Conservation (phyloP, 441 rosid genomes). For the Populus trichocarpa region DNA sequence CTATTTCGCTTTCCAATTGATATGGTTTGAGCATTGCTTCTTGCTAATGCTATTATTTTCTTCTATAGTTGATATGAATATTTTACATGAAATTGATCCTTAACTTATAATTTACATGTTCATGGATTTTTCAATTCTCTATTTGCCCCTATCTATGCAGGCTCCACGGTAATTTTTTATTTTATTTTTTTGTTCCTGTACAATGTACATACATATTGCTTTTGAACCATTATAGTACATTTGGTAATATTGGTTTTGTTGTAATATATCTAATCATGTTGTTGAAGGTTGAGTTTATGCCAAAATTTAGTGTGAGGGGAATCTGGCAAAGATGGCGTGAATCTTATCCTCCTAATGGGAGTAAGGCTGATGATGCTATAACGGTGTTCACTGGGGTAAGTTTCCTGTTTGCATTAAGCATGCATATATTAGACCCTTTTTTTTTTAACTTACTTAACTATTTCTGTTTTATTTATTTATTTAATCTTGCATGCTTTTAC, state of each 20-base stretch:
- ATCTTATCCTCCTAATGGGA: slow-evolving; percentile 62
- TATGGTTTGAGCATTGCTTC: slow-evolving; percentile 5
- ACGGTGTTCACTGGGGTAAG: slow-evolving; percentile 97
- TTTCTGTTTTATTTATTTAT: not conserved
- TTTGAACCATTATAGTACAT: slow-evolving; percentile 10
- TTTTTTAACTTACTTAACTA: not conserved
- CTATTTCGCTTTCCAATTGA: slow-evolving; percentile 1
- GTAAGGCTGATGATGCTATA: slow-evolving; percentile 49
- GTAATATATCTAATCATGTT: slow-evolving; percentile 20
- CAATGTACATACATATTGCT: not conserved
- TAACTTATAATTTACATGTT: slow-evolving; percentile 62
- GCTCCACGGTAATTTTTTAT: slow-evolving; percentile 55
- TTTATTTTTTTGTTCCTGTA: not conserved
- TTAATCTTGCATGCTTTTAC: not conserved
- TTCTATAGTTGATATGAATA: not conserved
- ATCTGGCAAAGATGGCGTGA: slow-evolving; percentile 95
- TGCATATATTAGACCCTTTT: not conserved
- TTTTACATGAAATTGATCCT: slow-evolving; percentile 34
- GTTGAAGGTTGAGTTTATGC: slow-evolving; percentile 90
- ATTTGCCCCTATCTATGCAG: slow-evolving; percentile 85
- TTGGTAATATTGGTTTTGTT: slow-evolving; percentile 11
- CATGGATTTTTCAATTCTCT: slow-evolving; percentile 94
- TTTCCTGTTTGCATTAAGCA: slow-evolving; percentile 10
- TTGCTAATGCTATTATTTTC: slow-evolving; percentile 9
- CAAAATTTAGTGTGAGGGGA: slow-evolving; percentile 91